Base-by-base conservation (phyloP, 495 filamentous ascomycete species). In the Hyaloscypha hepaticicola region DNA sequence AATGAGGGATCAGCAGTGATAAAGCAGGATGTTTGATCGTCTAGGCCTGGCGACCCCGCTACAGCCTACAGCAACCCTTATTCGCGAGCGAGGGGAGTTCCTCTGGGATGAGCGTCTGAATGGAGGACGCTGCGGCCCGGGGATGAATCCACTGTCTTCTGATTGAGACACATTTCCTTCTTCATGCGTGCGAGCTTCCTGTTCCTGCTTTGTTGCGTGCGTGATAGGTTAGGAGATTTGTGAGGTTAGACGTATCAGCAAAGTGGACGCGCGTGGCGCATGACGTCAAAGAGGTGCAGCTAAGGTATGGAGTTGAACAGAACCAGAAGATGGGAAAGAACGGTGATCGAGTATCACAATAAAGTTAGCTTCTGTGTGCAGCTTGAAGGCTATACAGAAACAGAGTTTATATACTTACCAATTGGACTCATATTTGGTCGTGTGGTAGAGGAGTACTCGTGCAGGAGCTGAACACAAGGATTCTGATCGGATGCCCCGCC, bases 1-100 rank as follows among this genome's bases (percentile, higher is more conserved):
- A 21, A 53, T n/a, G n/a, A n/a, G n/a, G 25, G 56, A 59, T 59
- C 56, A 41, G 56, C 56, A 34, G 56, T 7, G 9, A 9, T 14
- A 48, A 48, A 60, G 31, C 38, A 60, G 21, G 12, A 24, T 25
- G 50, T 5, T 53, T 53, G 50, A 48, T 60, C 38, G 12, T 41
- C 57, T 33, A 41, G 22, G 31, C 31, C 34, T 19, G 25, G 24
- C 28, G 29, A 24, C 50, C 25, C 50, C 50, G 50, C 50, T 53
- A 25, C 8, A 45, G 19, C 19, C 19, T 25, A 27, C 50, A 5
- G 5, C 22, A 45, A 45, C 19, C 38, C 38, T 19, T 19, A 45
- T 45, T 16, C 50, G 7, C 9, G 12, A 53, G 25, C n/a, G 50
- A 25, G 12, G 50, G 7, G 50, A 5, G 50, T 53, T 53, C 25